These are phyloP conservation scores for Phytophthora brassicae DNA, from an alignment of 352 stramenopile genomes.

Conservation along the genomic window DNA sequence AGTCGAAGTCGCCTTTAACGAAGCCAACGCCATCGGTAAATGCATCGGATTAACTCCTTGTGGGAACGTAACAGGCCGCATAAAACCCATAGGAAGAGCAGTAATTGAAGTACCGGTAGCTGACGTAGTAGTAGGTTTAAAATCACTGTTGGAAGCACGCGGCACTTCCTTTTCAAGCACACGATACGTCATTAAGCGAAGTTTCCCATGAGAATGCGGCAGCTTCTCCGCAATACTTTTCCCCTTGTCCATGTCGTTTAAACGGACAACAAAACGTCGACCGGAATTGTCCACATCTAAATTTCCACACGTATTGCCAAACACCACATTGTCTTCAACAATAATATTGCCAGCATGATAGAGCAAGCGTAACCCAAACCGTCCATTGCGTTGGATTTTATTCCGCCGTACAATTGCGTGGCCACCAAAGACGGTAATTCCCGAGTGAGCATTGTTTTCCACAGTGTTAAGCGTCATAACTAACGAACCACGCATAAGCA, in stretches of 20 bases:
- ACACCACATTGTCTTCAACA: constrained; percentile 74
- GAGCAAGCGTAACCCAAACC: constrained; percentile 72
- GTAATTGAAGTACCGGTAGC: constrained; percentile 7
- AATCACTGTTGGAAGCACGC: neutral
- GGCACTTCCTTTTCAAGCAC: constrained; percentile 21
- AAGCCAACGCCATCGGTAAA: constrained; percentile 31
- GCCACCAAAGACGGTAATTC: constrained; percentile 57
- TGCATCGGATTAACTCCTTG: constrained; percentile 25
- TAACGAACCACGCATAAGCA: constrained; percentile 55
- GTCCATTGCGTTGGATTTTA: constrained; percentile 62
- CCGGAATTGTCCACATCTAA: constrained; percentile 77
- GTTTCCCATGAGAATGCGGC: constrained; percentile 53
- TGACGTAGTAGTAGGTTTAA: neutral
- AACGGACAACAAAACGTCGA: constrained; percentile 74
- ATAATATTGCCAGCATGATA: constrained; percentile 73
- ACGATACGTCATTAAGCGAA: constrained; percentile 48
- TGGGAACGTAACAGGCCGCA: constrained; percentile 25
- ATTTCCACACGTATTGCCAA: constrained; percentile 66
- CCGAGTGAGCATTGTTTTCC: constrained; percentile 54
- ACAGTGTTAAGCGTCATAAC: constrained; percentile 65
- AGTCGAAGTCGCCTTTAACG: constrained; percentile 22
- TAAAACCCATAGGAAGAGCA: constrained; percentile 32
- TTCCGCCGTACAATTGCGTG: constrained; percentile 66
- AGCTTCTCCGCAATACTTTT: constrained; percentile 44
- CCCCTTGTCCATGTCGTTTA: constrained; percentile 74